These are phyloP conservation scores for Erigeron canadensis DNA, from an alignment of 129 eudicot genomes.

Conservation along the genomic window DNA sequence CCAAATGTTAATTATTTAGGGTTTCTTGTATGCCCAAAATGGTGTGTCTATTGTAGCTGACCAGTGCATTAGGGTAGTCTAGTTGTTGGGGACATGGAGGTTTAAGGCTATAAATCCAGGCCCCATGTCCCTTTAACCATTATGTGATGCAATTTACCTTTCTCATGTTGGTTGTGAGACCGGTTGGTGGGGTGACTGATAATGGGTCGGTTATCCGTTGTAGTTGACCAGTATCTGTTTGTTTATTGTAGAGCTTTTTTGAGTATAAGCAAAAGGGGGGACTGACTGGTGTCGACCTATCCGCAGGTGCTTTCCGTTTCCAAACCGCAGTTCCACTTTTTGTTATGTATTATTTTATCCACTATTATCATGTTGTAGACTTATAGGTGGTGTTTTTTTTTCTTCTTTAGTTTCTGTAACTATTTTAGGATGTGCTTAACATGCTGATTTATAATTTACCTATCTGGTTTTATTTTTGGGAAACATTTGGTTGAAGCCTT, in stretches of 20 bases:
- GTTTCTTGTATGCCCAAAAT: slow-evolving; percentile 1
- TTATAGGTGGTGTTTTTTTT: not conserved
- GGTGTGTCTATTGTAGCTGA: not conserved
- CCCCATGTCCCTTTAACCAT: not conserved
- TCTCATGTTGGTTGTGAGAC: too few relatives aligned
- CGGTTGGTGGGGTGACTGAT: too few relatives aligned
- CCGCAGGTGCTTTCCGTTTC: not conserved
- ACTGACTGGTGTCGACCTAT: not conserved
- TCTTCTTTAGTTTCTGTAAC: too few relatives aligned
- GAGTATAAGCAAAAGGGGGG: slow-evolving; percentile 4
- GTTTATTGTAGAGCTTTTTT: slow-evolving; percentile 15
- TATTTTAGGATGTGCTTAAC: not conserved
- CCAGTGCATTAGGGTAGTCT: too few relatives aligned
- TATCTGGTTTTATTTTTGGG: not conserved
- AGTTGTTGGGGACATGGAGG: too few relatives aligned
- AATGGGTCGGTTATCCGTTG: not conserved
- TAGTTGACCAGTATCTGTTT: slow-evolving; percentile 13
- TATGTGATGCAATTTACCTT: not conserved
- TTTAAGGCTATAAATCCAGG: too few relatives aligned
- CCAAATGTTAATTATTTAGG: not conserved
- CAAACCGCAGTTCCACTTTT: not conserved
- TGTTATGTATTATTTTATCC: too few relatives aligned
- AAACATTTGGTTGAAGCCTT: not conserved
- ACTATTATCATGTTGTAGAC: not conserved
- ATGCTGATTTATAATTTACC: slow-evolving; percentile 6